A percentile compares a stretch with the other conserved stretches of the same genome.
Evolutionary conservation across 345 rosid species (phyloP).

Genomic region (Hibiscus syriacus): DNA sequence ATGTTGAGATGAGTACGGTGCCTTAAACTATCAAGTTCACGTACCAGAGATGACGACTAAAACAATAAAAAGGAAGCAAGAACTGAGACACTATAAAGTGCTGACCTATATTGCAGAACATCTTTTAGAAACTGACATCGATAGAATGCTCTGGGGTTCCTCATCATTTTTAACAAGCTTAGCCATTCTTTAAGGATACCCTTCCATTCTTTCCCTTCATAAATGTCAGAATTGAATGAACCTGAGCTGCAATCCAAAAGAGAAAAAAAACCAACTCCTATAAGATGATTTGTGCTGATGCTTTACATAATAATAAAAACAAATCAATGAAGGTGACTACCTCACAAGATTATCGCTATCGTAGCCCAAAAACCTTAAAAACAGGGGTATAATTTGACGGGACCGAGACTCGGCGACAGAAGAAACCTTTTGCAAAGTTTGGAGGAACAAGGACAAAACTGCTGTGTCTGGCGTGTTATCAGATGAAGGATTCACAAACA

Average conservation of each 20-base stretch:
- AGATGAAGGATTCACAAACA: constrained; percentile 40
- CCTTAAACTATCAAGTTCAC: not conserved
- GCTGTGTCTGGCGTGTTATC: constrained; percentile 44
- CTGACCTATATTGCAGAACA: constrained; percentile 66
- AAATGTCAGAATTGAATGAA: constrained; percentile 36
- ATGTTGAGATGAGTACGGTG: not conserved
- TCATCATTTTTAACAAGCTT: constrained; percentile 64
- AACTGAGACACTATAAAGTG: constrained; percentile 5
- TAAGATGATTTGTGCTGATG: not conserved
- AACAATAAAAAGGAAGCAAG: not conserved
- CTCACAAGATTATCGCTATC: constrained; percentile 37
- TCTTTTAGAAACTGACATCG: constrained; percentile 59
- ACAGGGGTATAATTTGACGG: constrained; percentile 58
- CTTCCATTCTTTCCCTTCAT: constrained; percentile 80
- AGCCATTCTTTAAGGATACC: constrained; percentile 77
- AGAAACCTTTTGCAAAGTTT: constrained; percentile 61
- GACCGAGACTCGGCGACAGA: constrained; percentile 59
- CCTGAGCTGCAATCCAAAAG: constrained; percentile 46
- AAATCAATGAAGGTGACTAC: constrained; percentile 26
- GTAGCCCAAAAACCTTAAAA: constrained; percentile 80
- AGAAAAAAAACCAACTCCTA: not conserved
- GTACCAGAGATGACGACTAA: not conserved
- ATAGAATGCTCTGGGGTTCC: constrained; percentile 51
- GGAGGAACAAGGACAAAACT: constrained; percentile 57
- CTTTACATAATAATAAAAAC: not conserved